Evolutionary conservation across 345 rosid species (phyloP).

Genomic region (Combretum micranthum): DNA sequence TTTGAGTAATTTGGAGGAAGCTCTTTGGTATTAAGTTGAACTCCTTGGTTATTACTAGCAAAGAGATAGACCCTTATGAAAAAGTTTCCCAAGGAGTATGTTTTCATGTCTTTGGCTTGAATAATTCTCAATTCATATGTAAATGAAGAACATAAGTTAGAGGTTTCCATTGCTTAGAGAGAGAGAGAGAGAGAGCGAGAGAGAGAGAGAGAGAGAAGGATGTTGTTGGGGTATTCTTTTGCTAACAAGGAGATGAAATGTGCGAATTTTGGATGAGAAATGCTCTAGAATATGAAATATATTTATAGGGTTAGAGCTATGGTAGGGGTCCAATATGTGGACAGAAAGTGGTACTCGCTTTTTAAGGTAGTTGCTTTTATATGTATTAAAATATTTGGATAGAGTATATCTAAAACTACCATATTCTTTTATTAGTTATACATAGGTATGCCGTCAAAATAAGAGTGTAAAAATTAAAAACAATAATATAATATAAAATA

Average conservation of each 20-base stretch:
- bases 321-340: too few relatives aligned
- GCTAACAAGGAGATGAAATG: not conserved
- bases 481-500: too few relatives aligned
- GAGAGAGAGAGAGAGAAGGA: not conserved
- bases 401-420: too few relatives aligned
- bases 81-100: conserved; percentile 28
- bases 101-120: conserved; percentile 59
- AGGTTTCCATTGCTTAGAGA: conserved; percentile 25
- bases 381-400: too few relatives aligned
- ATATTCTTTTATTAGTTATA: too few relatives aligned
- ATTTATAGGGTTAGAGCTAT: too few relatives aligned
- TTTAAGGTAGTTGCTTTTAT: too few relatives aligned
- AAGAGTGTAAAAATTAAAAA: too few relatives aligned
- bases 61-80: conserved; percentile 66
- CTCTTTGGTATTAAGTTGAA: conserved; percentile 45
- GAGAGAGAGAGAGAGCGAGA: not conserved
- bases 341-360: too few relatives aligned
- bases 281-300: not conserved
- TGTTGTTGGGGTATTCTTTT: not conserved
- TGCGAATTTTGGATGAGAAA: not conserved
- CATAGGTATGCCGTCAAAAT: too few relatives aligned
- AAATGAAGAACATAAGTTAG: conserved; percentile 24
- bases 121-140: conserved; percentile 48
- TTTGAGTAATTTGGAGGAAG: conserved; percentile 30
- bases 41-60: conserved; percentile 39